These are phyloP conservation scores for Pseudoneurospora amorphoporcata DNA, from an alignment of 495 filamentous ascomycete species.

Conservation along the genomic window DNA sequence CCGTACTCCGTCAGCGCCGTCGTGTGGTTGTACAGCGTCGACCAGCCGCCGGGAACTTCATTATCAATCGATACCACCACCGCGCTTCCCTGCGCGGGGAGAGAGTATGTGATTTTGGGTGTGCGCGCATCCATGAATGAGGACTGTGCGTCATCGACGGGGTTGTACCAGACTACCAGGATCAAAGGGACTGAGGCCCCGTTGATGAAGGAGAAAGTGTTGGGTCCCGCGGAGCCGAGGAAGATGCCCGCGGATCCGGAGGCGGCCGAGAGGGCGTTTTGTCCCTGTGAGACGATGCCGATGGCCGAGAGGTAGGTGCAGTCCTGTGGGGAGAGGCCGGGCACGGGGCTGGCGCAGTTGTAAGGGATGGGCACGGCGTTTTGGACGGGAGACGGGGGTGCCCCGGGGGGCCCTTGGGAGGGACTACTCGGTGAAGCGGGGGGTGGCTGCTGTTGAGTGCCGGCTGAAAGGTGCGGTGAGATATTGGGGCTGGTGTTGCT, in stretches of 20 bases:
- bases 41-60: constrained; percentile 20
- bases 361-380: background rate
- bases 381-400: background rate
- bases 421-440: background rate
- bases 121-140: constrained; percentile 17
- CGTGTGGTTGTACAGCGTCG: constrained; percentile 18
- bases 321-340: constrained; percentile 13
- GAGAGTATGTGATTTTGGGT: constrained; percentile 19
- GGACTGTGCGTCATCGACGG: constrained; percentile 7
- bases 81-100: constrained; percentile 6
- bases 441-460: background rate
- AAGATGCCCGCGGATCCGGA: constrained; percentile 11
- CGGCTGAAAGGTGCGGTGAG: background rate
- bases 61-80: constrained; percentile 17
- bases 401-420: background rate
- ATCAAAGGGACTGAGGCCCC: constrained; percentile 12
- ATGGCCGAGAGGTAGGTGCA: constrained; percentile 19
- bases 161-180: constrained; percentile 15
- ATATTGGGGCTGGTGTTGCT: background rate
- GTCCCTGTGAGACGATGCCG: constrained; percentile 18
- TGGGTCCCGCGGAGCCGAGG: constrained; percentile 17
- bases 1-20: constrained; percentile 20
- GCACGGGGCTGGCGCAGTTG: constrained; percentile 4
- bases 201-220: constrained; percentile 21
- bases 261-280: constrained; percentile 9